Conservation (phyloP, 768 basidiomycete species). For the Lentinus tigrinus region DNA sequence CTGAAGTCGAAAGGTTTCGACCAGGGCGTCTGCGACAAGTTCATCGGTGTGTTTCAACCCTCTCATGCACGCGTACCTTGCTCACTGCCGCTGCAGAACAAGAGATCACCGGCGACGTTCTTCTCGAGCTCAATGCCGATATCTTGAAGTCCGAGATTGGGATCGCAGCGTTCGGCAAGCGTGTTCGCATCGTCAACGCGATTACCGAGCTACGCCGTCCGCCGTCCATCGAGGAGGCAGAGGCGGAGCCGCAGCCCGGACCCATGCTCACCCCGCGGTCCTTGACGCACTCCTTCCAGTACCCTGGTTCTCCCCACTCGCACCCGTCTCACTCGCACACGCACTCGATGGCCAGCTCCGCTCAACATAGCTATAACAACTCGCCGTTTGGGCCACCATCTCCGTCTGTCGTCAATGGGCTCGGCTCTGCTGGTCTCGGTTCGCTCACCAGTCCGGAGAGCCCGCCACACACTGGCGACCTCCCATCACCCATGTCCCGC, state of each 20-base stretch:
- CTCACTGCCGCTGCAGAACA: slow-evolving; percentile 60
- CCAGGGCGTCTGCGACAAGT: slow-evolving; percentile 77
- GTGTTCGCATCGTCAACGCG: slow-evolving; percentile 88
- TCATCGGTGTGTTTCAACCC: slow-evolving; percentile 61
- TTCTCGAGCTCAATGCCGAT: slow-evolving; percentile 89
- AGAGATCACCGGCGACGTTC: slow-evolving; percentile 97
- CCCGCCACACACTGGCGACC: slow-evolving; percentile 25
- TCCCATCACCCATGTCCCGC: not conserved
- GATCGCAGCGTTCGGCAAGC: slow-evolving; percentile 91
- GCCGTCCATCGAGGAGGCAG: slow-evolving; percentile 57
- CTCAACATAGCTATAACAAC: slow-evolving; percentile 22
- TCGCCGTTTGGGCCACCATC: slow-evolving; percentile 18
- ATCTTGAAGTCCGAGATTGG: slow-evolving; percentile 93
- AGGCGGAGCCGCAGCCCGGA: slow-evolving; percentile 39
- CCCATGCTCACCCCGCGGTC: slow-evolving; percentile 21
- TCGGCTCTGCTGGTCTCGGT: slow-evolving; percentile 16
- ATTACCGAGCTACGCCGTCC: slow-evolving; percentile 84
- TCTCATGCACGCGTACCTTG: not conserved
- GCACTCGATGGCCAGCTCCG: slow-evolving; percentile 36
- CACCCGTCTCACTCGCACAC: slow-evolving; percentile 34
- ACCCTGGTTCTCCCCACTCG: slow-evolving; percentile 26
- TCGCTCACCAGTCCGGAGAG: slow-evolving; percentile 34
- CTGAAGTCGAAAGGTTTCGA: slow-evolving; percentile 82
- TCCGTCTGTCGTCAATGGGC: slow-evolving; percentile 5
- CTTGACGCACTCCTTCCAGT: slow-evolving; percentile 25